Conservation (phyloP, 2,329 filamentous ascomycete genomes). For the Microdochium trichocladiopsis region DNA sequence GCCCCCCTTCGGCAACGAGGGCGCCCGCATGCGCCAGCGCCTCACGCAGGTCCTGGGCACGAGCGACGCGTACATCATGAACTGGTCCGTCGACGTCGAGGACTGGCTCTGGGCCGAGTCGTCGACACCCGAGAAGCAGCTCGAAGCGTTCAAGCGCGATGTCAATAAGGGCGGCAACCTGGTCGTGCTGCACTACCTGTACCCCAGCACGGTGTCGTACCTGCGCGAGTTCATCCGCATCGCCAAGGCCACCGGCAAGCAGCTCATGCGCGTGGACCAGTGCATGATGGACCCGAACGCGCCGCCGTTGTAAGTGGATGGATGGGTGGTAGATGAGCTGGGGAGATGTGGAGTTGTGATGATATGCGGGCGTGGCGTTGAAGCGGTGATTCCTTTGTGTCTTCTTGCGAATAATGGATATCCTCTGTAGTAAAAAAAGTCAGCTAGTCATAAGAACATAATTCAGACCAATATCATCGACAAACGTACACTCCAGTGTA, state of each 20-base stretch:
- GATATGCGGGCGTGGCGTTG: not conserved
- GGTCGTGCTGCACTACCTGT: slow-evolving; percentile 65
- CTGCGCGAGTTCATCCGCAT: slow-evolving; percentile 57
- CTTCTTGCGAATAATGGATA: not conserved
- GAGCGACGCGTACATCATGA: slow-evolving; percentile 50
- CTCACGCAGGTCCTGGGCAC: slow-evolving; percentile 44
- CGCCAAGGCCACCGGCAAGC: slow-evolving; percentile 56
- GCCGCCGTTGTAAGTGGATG: slow-evolving; percentile 29
- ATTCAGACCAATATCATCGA: not conserved
- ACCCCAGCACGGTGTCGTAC: slow-evolving; percentile 56
- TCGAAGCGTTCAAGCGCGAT: slow-evolving; percentile 58
- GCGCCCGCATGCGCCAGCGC: slow-evolving; percentile 57
- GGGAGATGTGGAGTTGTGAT: too few relatives aligned
- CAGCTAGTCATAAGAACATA: not conserved
- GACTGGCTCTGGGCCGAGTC: slow-evolving; percentile 63
- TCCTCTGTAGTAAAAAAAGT: not conserved
- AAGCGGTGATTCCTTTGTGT: not conserved
- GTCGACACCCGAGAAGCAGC: slow-evolving; percentile 57
- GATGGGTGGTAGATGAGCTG: too few relatives aligned
- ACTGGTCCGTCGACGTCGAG: slow-evolving; percentile 65
- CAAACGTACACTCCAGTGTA: not conserved
- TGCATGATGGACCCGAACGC: slow-evolving; percentile 57
- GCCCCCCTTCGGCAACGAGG: slow-evolving; percentile 62
- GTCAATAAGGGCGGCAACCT: slow-evolving; percentile 55
- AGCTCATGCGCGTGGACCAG: slow-evolving; percentile 60